These are phyloP conservation scores for Fomitopsis pinicola DNA, from an alignment of 1,284 basidiomycete species.

Conservation along the genomic window DNA sequence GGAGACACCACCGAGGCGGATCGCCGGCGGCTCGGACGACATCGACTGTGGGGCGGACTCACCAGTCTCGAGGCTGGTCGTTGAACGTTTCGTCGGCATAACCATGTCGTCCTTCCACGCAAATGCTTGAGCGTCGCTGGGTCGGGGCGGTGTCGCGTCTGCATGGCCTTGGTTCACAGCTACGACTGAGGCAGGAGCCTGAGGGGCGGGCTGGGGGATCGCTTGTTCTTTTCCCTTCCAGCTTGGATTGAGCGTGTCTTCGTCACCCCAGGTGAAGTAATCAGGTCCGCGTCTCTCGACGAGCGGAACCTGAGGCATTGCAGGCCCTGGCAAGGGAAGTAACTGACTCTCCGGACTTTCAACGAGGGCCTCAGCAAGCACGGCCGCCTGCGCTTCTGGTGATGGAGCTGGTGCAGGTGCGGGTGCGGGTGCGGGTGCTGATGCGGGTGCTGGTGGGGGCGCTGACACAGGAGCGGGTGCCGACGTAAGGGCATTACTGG, in stretches of 20 bases:
- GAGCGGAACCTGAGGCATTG: slow-evolving; percentile 6
- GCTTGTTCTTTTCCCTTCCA: slow-evolving; percentile 8
- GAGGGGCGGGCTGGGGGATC: neutral
- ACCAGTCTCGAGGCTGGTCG: slow-evolving; percentile 6
- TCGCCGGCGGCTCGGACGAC: neutral
- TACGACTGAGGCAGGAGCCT: neutral
- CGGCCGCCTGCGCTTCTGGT: neutral
- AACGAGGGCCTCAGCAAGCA: neutral
- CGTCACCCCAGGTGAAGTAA: slow-evolving; percentile 22
- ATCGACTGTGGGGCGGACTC: slow-evolving; percentile 7
- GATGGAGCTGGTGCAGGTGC: neutral
- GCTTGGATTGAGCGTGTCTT: slow-evolving; percentile 7
- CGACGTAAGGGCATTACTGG: neutral
- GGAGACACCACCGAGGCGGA: slow-evolving; percentile 15
- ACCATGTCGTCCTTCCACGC: slow-evolving; percentile 18
- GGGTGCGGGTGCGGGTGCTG: slow-evolving; percentile 5
- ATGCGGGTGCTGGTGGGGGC: no score
- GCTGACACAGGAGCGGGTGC: neutral
- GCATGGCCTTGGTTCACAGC: neutral
- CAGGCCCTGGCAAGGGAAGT: neutral
- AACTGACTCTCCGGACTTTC: neutral
- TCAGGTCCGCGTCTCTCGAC: slow-evolving; percentile 16
- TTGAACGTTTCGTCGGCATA: slow-evolving; percentile 10
- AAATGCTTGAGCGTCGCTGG: slow-evolving; percentile 13
- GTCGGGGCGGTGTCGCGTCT: slow-evolving; percentile 1